Evolutionary conservation across 495 filamentous ascomycete species (phyloP), one percentile per base, ranked within the genome.

Genomic region (Aspergillus mulundensis): DNA sequence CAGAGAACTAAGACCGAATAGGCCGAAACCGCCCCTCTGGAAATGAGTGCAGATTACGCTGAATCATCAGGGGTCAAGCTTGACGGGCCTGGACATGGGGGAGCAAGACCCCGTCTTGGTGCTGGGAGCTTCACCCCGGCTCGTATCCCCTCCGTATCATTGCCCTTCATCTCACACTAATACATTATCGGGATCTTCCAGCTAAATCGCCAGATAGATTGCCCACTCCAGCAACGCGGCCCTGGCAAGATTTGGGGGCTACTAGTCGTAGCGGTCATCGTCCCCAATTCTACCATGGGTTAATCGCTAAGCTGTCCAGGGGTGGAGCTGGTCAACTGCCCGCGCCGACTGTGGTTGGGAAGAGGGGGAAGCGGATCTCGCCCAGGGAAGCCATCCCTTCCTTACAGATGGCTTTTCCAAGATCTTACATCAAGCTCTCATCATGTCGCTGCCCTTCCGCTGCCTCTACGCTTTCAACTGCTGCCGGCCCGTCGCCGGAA

Each of bases 201-300:
- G 2, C 32, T 36, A 36, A 30, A 36, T 36, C 32, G 32, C 32
- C 32, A 36, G 32, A 36, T 14, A 36, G 32, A 30, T 14, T 36
- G 32, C 32, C 5, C 12, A 36, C 32, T 36, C 32, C 32, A 36
- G 32, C 32, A 10, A 36, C 32, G 32, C 32, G 32, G 32, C 32
- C 12, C 8, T 36, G 32, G 32, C n/a, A 36, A 36, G 5, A 36
- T 28, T 36, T 36, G 8, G 32, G 32, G 32, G 12, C 32, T 36
- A 15, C 6, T 54, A 54, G 59, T 50, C 44, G 34, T 53, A 53
- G 28, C 49, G 41, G 56, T 61, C 55, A 57, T 54, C 54, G 51
- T 54, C 44, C 56, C 58, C 46, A 36, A 57, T 54, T 50, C 19
- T 50, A 36, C 54, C 62, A 61, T 61, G 59, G 62, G 15, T 16